Base-by-base conservation (phyloP, 2,329 filamentous ascomycete genomes). In the Trichoderma asperellum region DNA sequence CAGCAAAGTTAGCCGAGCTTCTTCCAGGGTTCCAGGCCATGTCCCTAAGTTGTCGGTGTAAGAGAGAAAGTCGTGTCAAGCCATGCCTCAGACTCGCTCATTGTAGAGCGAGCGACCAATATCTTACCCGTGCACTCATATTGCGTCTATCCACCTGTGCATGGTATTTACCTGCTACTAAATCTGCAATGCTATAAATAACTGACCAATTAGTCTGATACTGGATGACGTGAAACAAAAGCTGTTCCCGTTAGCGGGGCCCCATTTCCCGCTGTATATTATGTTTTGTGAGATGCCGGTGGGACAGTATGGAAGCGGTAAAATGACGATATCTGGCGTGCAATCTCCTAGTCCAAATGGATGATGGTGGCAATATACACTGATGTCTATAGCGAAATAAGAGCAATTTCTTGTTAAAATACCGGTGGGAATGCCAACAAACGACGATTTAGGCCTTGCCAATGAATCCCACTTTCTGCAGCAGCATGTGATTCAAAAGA, bases 1-100 rank as follows among this genome's bases (percentile, higher is more conserved):
- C 40, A 55, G 2, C 24, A 32, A 14, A 56, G 58, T 62, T 68
- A 62, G 24, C 67, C 67, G 67, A 64, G 14, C 37, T 69, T 69
- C 43, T 64, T 4, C 67, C 67, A 29, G 27, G 7, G 27, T 24
- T 52, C 24, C 5, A 32, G 61, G 8, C 11, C 37, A 24, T 55
- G 24, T 4, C 27, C n/a, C 4, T 4, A 49, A 7, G 34, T 35
- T 37, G 63, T 67, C 40, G 63, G 63, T 52, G 63, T 29, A 35
- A 47, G 21, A 47, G 40, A 37, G 12, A 29, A 16, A 57, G 10
- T 16, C 11, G 18, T n/a, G n/a, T 53, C 47, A 37, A 27, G 61
- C 8, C 47, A 37, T 37, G 61, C 12, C 27, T 7, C 10, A 6
- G 6, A 11, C 49, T 16, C 47, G 10, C 5, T 49, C 47, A 24